Base-by-base conservation (phyloP, 331 rosid genomes). In the Erythrophleum ivorense region DNA sequence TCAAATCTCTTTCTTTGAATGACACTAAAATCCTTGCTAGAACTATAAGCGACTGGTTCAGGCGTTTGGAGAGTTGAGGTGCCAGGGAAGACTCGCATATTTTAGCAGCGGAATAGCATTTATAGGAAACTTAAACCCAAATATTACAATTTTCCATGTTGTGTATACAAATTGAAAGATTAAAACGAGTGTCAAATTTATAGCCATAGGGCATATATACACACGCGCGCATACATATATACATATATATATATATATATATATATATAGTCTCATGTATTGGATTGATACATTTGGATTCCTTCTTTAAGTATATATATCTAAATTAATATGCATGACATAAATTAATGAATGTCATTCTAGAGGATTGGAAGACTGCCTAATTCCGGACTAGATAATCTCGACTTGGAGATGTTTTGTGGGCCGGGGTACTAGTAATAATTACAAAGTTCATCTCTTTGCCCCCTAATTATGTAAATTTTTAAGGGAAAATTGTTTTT, bases 41-140 rank as follows among this genome's bases (percentile, higher is more conserved):
- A 85, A 88, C 92, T 33, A 77, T 92, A 68, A 84, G 86, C 38
- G 84, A 90, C 81, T 92, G 98, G 99, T 91, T 93, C 87, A 82
- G 79, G 64, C 85, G 81, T 38, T 88, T 91, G 34, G 92, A 91
- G 80, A 83, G 65, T 73, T 93, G 84, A 88, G 76, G 78, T 34
- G 81, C 36, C 34, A 24, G n/a, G 38, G 78, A 40, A 52, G 71
- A 82, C 13, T 33, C 50, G 66, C 58, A 16, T 59, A 43, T 48
- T 34, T 34, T 38, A 57, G n/a, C 13, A 43, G 69, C 70, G 38
- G 10, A 7, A 63, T 60, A 14, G 19, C 41, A 33, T 67, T 4
- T 75, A 40, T 10, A 74, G 60, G 34, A 74, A 19, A 52, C 54
- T 71, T 52, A 7, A 66, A 31, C 73, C 29, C 52, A 53, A 68